A percentile compares a stretch with the other conserved stretches of the same genome.
Conservation (phyloP, 345 rosid species). For the Barbarea vulgaris region DNA sequence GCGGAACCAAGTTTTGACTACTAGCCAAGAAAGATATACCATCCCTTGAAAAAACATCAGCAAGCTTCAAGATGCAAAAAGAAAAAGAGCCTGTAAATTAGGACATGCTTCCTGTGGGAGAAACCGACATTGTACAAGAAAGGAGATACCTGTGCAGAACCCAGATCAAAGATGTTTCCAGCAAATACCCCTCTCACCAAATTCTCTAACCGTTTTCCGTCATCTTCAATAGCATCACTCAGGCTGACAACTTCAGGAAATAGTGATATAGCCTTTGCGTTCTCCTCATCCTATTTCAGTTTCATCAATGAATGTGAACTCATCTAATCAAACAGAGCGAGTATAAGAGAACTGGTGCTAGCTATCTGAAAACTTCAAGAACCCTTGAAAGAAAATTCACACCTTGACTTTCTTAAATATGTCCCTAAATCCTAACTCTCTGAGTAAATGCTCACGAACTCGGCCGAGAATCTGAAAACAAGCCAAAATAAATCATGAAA, state of each 20-base stretch:
- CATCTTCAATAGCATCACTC: slow-evolving; percentile 79
- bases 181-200: slow-evolving; percentile 92
- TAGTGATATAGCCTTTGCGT: slow-evolving; percentile 90
- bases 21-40: slow-evolving; percentile 92
- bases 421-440: slow-evolving; percentile 92
- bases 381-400: slow-evolving; percentile 5
- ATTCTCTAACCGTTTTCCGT: slow-evolving; percentile 64
- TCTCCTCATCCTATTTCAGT: slow-evolving; percentile 80
- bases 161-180: slow-evolving; percentile 95
- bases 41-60: slow-evolving; percentile 93
- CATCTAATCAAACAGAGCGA: slow-evolving; percentile 7
- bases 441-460: slow-evolving; percentile 78
- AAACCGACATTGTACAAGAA: slow-evolving; percentile 9
- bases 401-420: slow-evolving; percentile 98
- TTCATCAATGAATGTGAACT: slow-evolving; percentile 10
- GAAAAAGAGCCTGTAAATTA: not conserved
- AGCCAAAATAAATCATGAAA: slow-evolving; percentile 17
- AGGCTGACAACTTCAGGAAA: slow-evolving; percentile 72
- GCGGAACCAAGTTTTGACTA: slow-evolving; percentile 81
- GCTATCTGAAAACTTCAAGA: not conserved
- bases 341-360: not conserved
- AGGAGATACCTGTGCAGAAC: slow-evolving; percentile 80
- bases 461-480: slow-evolving; percentile 77
- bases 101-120: not conserved
- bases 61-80: slow-evolving; percentile 67